phyloP scores from a whole-genome alignment of 2,329 filamentous ascomycete species.

The Curvularia sp. region DNA sequence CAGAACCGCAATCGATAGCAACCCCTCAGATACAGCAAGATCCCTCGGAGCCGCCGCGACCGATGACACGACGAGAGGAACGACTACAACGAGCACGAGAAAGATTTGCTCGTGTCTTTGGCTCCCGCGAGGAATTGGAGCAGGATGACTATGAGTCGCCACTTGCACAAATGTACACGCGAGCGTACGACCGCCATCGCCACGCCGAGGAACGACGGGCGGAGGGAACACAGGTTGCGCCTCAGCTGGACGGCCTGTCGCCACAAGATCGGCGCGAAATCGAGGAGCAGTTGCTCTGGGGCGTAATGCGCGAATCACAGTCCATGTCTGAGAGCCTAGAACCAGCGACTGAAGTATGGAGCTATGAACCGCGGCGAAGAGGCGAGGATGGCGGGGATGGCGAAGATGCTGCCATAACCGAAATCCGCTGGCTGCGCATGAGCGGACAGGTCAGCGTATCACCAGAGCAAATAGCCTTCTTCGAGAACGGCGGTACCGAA shows the following conservation, averaged over 20 bases:
- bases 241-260: slow-evolving; percentile 31
- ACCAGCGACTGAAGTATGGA: slow-evolving; percentile 32
- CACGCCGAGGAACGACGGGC: slow-evolving; percentile 51
- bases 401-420: slow-evolving; percentile 1
- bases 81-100: slow-evolving; percentile 38
- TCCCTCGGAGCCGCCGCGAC: slow-evolving; percentile 19
- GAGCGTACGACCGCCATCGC: slow-evolving; percentile 55
- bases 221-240: slow-evolving; percentile 30
- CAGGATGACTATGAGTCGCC: slow-evolving; percentile 59
- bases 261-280: slow-evolving; percentile 39
- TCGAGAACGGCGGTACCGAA: slow-evolving; percentile 1
- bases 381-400: neutral
- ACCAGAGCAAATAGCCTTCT: neutral
- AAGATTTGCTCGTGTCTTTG: slow-evolving; percentile 52
- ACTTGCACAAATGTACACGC: slow-evolving; percentile 56
- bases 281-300: slow-evolving; percentile 45
- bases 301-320: slow-evolving; percentile 42
- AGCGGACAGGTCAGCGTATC: slow-evolving; percentile 1
- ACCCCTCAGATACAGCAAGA: slow-evolving; percentile 12
- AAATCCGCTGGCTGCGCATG: slow-evolving; percentile 1
- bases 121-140: slow-evolving; percentile 57
- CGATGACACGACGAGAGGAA: slow-evolving; percentile 26
- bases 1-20: slow-evolving; percentile 5
- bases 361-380: slow-evolving; percentile 23
- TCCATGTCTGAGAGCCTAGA: slow-evolving; percentile 20